Percentiles rank a stretch among this genome's conserved stretches.
Conservation (phyloP, 208 protist genomes). For the Chromosphaera perkinsii region DNA sequence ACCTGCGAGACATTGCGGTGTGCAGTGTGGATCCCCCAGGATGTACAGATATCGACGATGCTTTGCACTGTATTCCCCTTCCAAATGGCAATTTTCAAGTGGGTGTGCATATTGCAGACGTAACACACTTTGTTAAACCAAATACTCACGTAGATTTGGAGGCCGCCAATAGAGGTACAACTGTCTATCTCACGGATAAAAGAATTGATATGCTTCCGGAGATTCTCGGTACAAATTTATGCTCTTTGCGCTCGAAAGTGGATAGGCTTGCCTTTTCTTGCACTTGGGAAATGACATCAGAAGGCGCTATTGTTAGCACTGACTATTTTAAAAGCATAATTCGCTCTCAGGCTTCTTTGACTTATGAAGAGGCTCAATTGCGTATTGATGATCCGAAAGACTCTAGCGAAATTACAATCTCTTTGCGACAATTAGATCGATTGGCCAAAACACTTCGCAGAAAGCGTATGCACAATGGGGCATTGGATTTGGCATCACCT, state of each 20-base stretch:
- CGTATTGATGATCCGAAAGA: constrained; percentile 23
- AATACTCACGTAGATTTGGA: constrained; percentile 68
- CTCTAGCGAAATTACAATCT: not conserved
- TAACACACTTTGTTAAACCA: constrained; percentile 75
- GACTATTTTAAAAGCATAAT: constrained; percentile 29
- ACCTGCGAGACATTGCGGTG: constrained; percentile 34
- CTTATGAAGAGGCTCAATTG: constrained; percentile 51
- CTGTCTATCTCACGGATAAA: constrained; percentile 68
- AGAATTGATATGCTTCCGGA: constrained; percentile 77
- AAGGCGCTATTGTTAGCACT: constrained; percentile 9
- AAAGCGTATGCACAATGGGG: constrained; percentile 52
- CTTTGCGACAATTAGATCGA: constrained; percentile 6
- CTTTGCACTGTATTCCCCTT: constrained; percentile 36
- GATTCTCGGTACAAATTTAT: constrained; percentile 60
- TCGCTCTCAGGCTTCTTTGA: constrained; percentile 37
- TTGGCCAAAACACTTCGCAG: constrained; percentile 6
- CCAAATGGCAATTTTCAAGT: constrained; percentile 29
- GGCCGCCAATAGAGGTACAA: constrained; percentile 67
- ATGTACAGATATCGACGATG: constrained; percentile 63
- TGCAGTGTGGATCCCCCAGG: constrained; percentile 49
- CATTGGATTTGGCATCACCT: constrained; percentile 56
- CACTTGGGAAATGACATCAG: constrained; percentile 63
- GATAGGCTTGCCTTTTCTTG: constrained; percentile 75
- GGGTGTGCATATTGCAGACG: constrained; percentile 89
- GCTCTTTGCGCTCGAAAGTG: constrained; percentile 66